Evolutionary conservation across 1,139 yeast species (phyloP), one percentile per base, ranked within the genome.

Genomic region (Entelexis paramagnoliae): DNA sequence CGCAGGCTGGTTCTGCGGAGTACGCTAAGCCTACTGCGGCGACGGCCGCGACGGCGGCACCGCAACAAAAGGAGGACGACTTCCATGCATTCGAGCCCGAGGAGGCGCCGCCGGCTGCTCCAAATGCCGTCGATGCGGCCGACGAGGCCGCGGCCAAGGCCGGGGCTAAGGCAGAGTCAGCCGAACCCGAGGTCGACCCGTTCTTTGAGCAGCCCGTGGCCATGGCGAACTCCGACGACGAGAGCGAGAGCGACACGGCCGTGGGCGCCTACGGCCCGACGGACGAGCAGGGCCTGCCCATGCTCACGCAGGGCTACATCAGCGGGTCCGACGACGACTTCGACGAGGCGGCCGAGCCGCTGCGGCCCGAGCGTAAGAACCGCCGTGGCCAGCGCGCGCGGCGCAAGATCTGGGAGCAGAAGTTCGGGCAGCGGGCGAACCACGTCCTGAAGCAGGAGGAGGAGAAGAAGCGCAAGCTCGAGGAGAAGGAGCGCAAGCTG

Each of bases 371-470:
- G 36, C 60, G 93, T 58, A 88, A 88, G 62, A 93, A 91, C 66
- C 76, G 98, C 68, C 79, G 96, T 64, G 98, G 98, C 20, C 98
- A 93, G 72, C 75, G 97, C 59, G 98, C 96, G 2, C 80, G 99
- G 69, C 93, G 91, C 66, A 83, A 84, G 71, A 87, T 91, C 51
- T 89, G 97, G 96, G 98, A 88, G 63, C 72, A 77, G 68, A 91
- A 91, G 66, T 91, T 75, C 64, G 98, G 98, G 36, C 68, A 69
- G 34, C 72, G 73, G 36, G 98, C 98, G n/a, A 82, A 80, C 54
- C 99, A 93, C 65, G 74, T 88, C 35, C 73, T 78, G 62, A 76
- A 79, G 59, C 83, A 85, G 60, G 69, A 72, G 14, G 79, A 75
- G 49, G 74, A 79, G 44, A 66, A 71, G 38, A 69, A 69, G 44